Percentiles rank a stretch among this genome's conserved stretches.
phyloP scores from a whole-genome alignment of 164 flowering plant genomes.

The Piper longum region DNA sequence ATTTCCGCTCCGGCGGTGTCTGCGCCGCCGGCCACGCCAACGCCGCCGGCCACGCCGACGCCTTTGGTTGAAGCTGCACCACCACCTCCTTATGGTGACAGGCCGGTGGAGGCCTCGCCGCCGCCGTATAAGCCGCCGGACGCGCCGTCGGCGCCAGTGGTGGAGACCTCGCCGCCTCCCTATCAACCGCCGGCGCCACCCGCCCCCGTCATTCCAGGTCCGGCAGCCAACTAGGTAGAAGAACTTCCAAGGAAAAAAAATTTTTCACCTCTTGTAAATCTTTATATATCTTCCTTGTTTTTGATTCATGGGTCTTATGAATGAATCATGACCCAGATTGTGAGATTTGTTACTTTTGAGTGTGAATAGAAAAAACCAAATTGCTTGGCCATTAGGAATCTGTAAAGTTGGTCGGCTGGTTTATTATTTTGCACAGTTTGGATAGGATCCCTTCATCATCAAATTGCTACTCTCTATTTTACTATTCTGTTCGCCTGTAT shows the following conservation, averaged over 20 bases:
- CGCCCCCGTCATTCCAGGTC: slow-evolving; percentile 14
- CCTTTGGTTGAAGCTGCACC: background rate
- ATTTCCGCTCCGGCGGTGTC: slow-evolving; percentile 10
- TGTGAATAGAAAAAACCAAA: background rate
- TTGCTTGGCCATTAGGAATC: background rate
- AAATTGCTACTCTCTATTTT: no score
- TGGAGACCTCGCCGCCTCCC: no score
- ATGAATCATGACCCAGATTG: no score
- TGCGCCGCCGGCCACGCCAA: slow-evolving; percentile 8
- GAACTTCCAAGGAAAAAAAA: background rate
- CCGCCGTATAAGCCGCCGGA: slow-evolving; percentile 7
- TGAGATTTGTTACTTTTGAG: background rate
- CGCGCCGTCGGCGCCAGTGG: background rate
- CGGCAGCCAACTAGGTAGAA: background rate
- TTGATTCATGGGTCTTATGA: background rate
- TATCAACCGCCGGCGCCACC: no score
- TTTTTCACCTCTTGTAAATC: background rate
- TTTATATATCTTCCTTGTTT: no score
- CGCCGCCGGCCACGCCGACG: background rate
- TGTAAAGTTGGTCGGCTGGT: no score
- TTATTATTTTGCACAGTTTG: no score
- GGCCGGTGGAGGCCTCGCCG: slow-evolving; percentile 6
- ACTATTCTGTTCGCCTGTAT: no score
- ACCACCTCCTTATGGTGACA: background rate
- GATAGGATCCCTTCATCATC: no score